Conservation (phyloP, 129 eudicot genomes). For the Oenanthe sinensis region DNA sequence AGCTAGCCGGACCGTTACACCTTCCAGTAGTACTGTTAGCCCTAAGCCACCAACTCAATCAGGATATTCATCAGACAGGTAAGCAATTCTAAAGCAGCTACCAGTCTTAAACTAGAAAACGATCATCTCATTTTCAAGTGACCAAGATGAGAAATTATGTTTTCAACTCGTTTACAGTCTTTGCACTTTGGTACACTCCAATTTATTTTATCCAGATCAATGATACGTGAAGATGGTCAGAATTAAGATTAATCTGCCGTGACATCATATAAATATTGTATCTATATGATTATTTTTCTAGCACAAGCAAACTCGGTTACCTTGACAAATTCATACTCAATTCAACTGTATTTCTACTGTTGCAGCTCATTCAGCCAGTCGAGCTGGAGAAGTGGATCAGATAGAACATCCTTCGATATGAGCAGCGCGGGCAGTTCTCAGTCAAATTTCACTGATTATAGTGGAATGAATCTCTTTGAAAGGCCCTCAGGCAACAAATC, state of each 20-base stretch:
- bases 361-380: constrained; percentile 23
- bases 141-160: neutral
- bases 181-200: neutral
- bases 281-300: neutral
- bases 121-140: neutral
- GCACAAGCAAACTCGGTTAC: neutral
- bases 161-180: neutral
- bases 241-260: neutral
- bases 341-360: neutral
- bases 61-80: constrained; percentile 18
- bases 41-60: constrained; percentile 9
- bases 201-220: neutral
- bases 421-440: constrained; percentile 2
- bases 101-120: neutral
- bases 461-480: neutral
- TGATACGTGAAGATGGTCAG: neutral
- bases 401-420: constrained; percentile 21
- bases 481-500: constrained; percentile 7
- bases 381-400: constrained; percentile 34
- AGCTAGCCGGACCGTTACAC: constrained; percentile 22
- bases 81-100: neutral
- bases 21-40: constrained; percentile 4
- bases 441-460: constrained; percentile 12
- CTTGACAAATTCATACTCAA: neutral
- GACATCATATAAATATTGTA: neutral